These are phyloP conservation scores for Penicillium sp. DNA, from an alignment of 2,329 filamentous ascomycete species.

Conservation along the genomic window DNA sequence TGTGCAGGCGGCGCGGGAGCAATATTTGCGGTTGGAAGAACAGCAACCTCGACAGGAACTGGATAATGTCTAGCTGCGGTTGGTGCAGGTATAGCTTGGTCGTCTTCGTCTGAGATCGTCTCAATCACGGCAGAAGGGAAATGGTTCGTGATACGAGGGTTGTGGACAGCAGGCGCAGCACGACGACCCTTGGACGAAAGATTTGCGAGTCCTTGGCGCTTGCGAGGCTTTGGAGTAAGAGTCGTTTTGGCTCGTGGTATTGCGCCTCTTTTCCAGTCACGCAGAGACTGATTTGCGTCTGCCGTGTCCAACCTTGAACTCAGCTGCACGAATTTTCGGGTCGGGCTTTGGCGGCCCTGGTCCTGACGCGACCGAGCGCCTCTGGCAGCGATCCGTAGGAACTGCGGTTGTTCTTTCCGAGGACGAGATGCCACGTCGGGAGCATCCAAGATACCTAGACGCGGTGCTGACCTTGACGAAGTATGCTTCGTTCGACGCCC, in stretches of 20 bases:
- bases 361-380: conserved; percentile 51
- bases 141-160: conserved; percentile 6
- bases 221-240: conserved; percentile 19
- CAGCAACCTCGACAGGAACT: conserved; percentile 1
- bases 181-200: conserved; percentile 21
- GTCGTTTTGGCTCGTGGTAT: conserved; percentile 34
- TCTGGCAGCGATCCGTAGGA: conserved; percentile 58
- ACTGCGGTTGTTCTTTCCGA: conserved; percentile 49
- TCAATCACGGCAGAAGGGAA: conserved; percentile 1
- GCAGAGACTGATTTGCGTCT: conserved; percentile 54
- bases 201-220: conserved; percentile 25
- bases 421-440: conserved; percentile 34
- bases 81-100: conserved; percentile 6
- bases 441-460: conserved; percentile 56
- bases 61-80: not conserved
- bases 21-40: not conserved
- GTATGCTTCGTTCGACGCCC: conserved; percentile 25
- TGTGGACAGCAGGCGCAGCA: conserved; percentile 1
- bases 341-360: conserved; percentile 54
- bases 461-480: conserved; percentile 24
- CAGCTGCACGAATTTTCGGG: conserved; percentile 54
- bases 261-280: conserved; percentile 54
- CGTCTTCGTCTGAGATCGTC: conserved; percentile 2
- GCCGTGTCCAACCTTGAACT: conserved; percentile 56
- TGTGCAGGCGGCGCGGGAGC: conserved; percentile 6